Conservation (phyloP, 345 rosid species). For the Toxicodendron radicans region DNA sequence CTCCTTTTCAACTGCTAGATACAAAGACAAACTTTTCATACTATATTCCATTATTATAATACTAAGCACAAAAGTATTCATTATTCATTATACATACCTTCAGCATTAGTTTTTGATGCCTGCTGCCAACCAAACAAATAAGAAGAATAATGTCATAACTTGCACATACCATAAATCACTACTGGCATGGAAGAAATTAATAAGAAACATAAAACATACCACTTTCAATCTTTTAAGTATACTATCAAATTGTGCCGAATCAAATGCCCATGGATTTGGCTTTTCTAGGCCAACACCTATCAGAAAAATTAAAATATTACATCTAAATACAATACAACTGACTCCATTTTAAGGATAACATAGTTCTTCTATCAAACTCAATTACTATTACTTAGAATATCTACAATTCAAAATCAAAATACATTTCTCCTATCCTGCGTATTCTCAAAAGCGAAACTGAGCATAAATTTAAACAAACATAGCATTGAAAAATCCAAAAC, state of each 20-base stretch:
- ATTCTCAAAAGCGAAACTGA: neutral
- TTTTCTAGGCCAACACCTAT: conserved; percentile 89
- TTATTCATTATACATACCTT: conserved; percentile 44
- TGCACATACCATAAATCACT: neutral
- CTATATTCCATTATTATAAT: neutral
- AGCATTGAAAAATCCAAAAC: neutral
- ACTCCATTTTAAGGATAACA: neutral
- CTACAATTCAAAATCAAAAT: neutral
- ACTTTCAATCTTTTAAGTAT: conserved; percentile 93
- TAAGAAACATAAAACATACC: conserved; percentile 39
- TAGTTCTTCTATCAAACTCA: no score
- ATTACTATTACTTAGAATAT: neutral
- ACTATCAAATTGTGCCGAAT: conserved; percentile 89
- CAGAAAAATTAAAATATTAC: conserved; percentile 10
- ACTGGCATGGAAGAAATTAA: neutral
- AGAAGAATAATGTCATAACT: neutral
- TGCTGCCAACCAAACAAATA: conserved; percentile 48
- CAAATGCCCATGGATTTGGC: conserved; percentile 95
- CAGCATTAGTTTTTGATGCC: conserved; percentile 48
- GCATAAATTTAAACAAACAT: neutral
- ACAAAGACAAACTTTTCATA: conserved; percentile 11
- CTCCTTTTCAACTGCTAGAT: conserved; percentile 37
- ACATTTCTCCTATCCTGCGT: neutral
- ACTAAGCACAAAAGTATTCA: neutral
- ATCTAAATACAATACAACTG: neutral